Base-by-base conservation (phyloP, 1,284 basidiomycete genomes). In the Ganoderma sinense region DNA sequence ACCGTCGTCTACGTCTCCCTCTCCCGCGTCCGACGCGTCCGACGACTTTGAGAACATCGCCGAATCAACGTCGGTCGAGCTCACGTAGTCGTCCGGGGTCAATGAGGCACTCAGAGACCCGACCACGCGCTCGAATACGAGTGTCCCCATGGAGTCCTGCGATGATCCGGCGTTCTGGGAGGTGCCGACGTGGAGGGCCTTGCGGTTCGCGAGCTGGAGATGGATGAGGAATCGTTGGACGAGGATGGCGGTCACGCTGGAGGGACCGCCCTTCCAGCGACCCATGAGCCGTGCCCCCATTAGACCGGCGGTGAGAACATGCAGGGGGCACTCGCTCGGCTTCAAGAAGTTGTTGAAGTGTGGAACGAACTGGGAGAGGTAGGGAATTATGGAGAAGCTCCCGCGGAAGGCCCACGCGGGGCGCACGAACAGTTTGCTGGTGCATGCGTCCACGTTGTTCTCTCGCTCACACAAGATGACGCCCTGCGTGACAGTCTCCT, bases 151-250 rank as follows among this genome's bases (percentile, higher is more conserved):
- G n/a, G n/a, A n/a, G 6, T n/a, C 23, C 2, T 5, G 16, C 2
- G 33, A 23, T 10, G 36, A 16, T n/a, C 20, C 60, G 18, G 8
- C 43, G 62, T 48, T 20, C 62, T 33, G 43, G 26, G 18, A 23
- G 43, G 41, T 29, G 31, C 20, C 48, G 33, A 48, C 20, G 48
- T 33, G 26, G 33, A 58, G 31, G 2, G 45, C 29, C 26, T 41
- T 18, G 43, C 56, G 61, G 61, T 61, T 60, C 20, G 62, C 68
- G 31, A 33, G 29, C 23, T 71, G 67, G 20, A 71, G 70, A 14
- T 63, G n/a, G 36, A 71, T 67, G 31, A 71, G 64, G 56, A 71
- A 68, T 16, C 70, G 67, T 40, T 61, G 66, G n/a, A 71, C 62
- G 29, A 71, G 56, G 18, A 71, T 66, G 20, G 62, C 64, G 13